Base-by-base conservation (phyloP, 495 filamentous ascomycete genomes). In the Lepidopterella palustris region DNA sequence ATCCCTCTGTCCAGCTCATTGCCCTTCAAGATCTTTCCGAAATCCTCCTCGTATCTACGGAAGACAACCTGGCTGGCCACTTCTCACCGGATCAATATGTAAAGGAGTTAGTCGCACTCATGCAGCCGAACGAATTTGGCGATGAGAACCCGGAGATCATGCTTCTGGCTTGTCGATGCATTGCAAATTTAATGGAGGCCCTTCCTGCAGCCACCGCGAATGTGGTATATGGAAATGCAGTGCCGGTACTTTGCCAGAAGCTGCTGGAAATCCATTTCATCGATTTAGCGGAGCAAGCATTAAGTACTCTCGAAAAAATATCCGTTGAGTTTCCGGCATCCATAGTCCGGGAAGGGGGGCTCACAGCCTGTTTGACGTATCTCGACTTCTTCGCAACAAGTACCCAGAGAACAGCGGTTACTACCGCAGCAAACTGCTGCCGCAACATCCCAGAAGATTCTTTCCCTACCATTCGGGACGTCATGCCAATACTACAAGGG, bases 161-260 rank as follows among this genome's bases (percentile, higher is more conserved):
- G 92, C 85, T 97, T 2, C 81, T 97, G 59, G 95, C 95, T 4
- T 97, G 95, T 71, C 88, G 95, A 49, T 97, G 89, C 72, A 84
- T 99, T 49, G 95, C 95, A 50, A 97, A 99, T 66, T 72, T 99
- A 28, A 99, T 99, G 92, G 95, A 99, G 71, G 95, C 95, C 27
- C 76, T 97, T 23, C 91, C 93, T 23, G 84, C 89, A 18, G 92
- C 93, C 53, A 92, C 91, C 24, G 89, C 91, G 15, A 95, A 92
- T 71, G 90, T 99, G 23, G 95, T 97, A 32, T 97, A 97, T 70
- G 91, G 92, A 15, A 89, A 90, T 40, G 95, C 95, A 47, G 92
- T 99, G 15, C 92, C 95, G 1, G 83, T 97, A 23, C 76, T 99
- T 13, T 97, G 93, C 74, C 83, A 89, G 65, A 99, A 97, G 74